Conservation (phyloP, 768 basidiomycete genomes). For the Tulasnella sp. region DNA sequence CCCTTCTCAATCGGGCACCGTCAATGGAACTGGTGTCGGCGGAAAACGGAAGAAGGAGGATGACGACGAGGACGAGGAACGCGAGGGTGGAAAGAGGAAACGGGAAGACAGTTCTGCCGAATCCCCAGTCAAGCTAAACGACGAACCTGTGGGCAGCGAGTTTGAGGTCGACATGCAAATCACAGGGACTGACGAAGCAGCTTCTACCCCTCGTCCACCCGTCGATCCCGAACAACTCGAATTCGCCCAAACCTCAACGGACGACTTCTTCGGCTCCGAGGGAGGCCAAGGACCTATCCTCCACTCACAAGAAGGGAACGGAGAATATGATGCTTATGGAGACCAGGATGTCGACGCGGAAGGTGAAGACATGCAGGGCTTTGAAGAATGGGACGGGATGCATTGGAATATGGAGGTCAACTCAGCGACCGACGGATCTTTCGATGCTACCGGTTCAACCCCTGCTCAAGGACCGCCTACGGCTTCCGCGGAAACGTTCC, state of each 20-base stretch:
- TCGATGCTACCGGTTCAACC: not conserved
- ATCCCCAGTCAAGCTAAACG: not conserved
- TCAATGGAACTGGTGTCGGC: not conserved
- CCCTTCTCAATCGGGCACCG: not conserved
- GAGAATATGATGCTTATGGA: conserved; percentile 1
- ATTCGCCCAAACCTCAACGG: not conserved
- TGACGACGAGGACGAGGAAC: conserved; percentile 72
- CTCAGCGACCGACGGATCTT: not conserved
- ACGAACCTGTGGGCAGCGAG: not conserved
- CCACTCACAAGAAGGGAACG: not conserved
- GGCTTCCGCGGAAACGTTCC: not conserved
- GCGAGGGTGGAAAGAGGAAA: conserved; percentile 52
- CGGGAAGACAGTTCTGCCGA: conserved; percentile 41
- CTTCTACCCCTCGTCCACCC: not conserved
- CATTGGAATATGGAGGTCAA: conserved; percentile 17
- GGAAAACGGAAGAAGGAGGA: conserved; percentile 67
- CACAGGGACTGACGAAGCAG: not conserved
- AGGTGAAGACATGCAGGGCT: conserved; percentile 12
- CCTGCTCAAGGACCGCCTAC: not conserved
- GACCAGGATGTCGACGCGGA: conserved; percentile 19
- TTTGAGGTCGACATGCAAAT: not conserved
- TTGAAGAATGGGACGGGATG: conserved; percentile 13
- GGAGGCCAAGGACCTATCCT: not conserved
- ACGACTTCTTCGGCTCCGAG: not conserved
- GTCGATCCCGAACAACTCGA: not conserved